phyloP scores from a whole-genome alignment of 2,329 filamentous ascomycete species.

The Epichloe glyceriae region DNA sequence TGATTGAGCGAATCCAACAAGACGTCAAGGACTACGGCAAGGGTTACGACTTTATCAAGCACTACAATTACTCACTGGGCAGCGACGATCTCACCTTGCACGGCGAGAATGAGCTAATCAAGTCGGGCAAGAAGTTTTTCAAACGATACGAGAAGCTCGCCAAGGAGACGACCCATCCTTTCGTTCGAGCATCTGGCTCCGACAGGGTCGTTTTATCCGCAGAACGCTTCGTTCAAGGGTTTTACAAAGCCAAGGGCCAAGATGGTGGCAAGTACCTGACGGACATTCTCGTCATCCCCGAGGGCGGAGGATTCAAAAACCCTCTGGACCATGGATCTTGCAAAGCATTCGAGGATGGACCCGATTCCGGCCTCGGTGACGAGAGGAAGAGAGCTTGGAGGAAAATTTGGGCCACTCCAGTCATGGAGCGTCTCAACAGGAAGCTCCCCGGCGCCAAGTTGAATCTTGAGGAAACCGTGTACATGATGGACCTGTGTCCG shows the following conservation, averaged over 20 bases:
- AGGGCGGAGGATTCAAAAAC: conserved; percentile 59
- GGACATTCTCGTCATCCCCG: conserved; percentile 54
- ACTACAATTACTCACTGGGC: conserved; percentile 60
- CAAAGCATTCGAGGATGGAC: conserved; percentile 51
- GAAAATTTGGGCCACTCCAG: conserved; percentile 50
- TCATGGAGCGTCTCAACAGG: conserved; percentile 55
- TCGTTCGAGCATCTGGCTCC: conserved; percentile 59
- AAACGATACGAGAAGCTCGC: conserved; percentile 55
- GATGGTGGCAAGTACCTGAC: conserved; percentile 32
- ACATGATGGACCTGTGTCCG: conserved; percentile 80
- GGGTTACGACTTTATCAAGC: conserved; percentile 55
- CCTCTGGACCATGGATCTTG: conserved; percentile 67
- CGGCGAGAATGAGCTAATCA: conserved; percentile 54
- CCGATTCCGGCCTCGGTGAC: conserved; percentile 32
- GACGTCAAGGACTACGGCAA: conserved; percentile 42
- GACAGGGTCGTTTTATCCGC: conserved; percentile 63
- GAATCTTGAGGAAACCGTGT: conserved; percentile 46
- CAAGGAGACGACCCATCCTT: conserved; percentile 39
- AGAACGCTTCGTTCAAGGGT: conserved; percentile 62
- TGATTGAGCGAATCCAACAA: conserved; percentile 53
- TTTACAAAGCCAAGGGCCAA: conserved; percentile 36
- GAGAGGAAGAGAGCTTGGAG: conserved; percentile 45
- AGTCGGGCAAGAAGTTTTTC: conserved; percentile 68
- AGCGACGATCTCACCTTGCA: conserved; percentile 55
- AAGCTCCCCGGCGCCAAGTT: conserved; percentile 58